Base-by-base conservation (phyloP, 2,329 filamentous ascomycete species). In the Pestalotiopsis sp. region DNA sequence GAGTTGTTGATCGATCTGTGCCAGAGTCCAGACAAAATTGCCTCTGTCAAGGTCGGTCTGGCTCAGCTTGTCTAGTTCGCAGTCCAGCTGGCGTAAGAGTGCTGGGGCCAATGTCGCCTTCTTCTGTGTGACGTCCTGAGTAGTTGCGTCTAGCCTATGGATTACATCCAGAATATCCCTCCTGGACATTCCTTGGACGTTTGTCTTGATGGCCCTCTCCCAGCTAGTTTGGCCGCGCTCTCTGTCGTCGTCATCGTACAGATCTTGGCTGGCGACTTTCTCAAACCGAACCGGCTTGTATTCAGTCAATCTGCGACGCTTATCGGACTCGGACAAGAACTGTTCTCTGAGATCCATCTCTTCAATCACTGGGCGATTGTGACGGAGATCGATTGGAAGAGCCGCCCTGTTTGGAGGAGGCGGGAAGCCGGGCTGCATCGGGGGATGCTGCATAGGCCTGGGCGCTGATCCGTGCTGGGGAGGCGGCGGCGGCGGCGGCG, bases 1-100 rank as follows among this genome's bases (percentile, higher is more conserved):
- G 3, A 80, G 72, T 67, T 81, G 77, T 31, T 80, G 80, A 49
- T 86, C 81, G 6, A 87, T 74, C 73, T 87, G 85, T 14, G 76
- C 81, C 4, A 87, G 74, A 17, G 77, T 76, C 69, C 82, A 83
- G 31, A 78, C 73, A 68, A 78, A 87, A 5, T 80, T 79, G 2
- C 45, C 38, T 2, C 58, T 66, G 49, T 86, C 82, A 2, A 56
- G 66, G 17, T 86, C 82, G 4, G 52, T 49, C 1, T 66, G 45
- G 17, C 77, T 73, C 11, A 86, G 75, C 1, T 77, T 71, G 6
- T 79, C 73, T 45, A 80, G 77, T 0, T 80, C 79, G 12, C 64
- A 70, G 66, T 85, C 82, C 9, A 87, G 72, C 67, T 87, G 85
- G 2, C 75, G 74, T 68, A 82, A 81, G 25, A 85, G 77, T 2